phyloP scores from a whole-genome alignment of 345 rosid genomes.

The Acer saccharum region DNA sequence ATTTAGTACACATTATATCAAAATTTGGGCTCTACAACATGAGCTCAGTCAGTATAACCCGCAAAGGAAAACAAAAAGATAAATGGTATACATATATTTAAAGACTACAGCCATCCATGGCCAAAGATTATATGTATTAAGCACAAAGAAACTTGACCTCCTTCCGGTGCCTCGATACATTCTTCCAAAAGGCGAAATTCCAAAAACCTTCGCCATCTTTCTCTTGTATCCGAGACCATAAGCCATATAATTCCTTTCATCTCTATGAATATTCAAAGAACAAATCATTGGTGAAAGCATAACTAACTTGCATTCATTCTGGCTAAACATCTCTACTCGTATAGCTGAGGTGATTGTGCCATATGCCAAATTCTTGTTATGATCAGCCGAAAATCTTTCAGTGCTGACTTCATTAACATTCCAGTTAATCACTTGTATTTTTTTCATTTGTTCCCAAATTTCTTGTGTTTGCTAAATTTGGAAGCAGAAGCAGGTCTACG shows the following conservation, averaged over 20 bases:
- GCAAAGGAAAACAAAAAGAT: too few relatives aligned
- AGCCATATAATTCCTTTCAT: neutral
- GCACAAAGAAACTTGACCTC: neutral
- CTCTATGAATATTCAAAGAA: neutral
- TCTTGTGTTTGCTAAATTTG: slow-evolving; percentile 14
- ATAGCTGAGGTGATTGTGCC: neutral
- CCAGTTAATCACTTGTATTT: neutral
- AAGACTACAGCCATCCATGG: neutral
- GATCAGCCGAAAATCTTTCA: neutral
- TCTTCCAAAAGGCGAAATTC: neutral
- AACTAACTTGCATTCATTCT: neutral
- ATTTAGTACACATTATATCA: neutral
- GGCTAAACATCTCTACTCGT: neutral
- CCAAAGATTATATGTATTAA: neutral
- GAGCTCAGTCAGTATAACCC: neutral
- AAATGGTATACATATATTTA: neutral
- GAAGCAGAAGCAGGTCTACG: slow-evolving; percentile 15
- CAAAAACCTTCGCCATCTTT: neutral
- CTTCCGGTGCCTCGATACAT: neutral
- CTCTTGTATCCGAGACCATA: neutral
- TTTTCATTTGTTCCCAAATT: slow-evolving; percentile 24
- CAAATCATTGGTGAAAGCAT: neutral
- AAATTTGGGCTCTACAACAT: slow-evolving; percentile 5
- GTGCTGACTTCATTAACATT: neutral
- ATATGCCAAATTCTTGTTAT: neutral